A percentile compares a stretch with the other conserved stretches of the same genome.
Conservation (phyloP, 225 moss, liverwort and hornwort genomes). For the Ulota crispa region DNA sequence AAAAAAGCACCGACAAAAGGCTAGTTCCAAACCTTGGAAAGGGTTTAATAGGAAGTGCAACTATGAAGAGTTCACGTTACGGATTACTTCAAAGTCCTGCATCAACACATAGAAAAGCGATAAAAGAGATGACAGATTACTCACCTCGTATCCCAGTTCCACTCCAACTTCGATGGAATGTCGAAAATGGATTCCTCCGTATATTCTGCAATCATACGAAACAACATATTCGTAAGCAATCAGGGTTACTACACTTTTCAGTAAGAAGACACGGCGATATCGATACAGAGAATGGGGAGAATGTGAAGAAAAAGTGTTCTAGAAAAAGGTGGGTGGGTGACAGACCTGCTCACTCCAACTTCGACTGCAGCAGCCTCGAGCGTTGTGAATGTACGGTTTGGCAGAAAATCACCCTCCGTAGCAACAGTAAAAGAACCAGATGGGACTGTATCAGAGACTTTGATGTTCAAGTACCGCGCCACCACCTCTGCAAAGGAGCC, state of each 20-base stretch:
- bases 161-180: slow-evolving; percentile 44
- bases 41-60: not conserved
- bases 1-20: not conserved
- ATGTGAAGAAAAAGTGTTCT: not conserved
- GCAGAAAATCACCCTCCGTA: slow-evolving; percentile 66
- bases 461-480: slow-evolving; percentile 48
- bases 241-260: not conserved
- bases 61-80: too few species aligned
- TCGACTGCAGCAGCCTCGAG: slow-evolving; percentile 39
- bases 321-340: not conserved
- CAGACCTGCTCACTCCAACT: slow-evolving; percentile 68
- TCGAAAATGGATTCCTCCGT: slow-evolving; percentile 75
- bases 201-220: slow-evolving; percentile 41
- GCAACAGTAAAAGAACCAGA: slow-evolving; percentile 36
- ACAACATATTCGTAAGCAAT: not conserved
- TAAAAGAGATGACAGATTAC: not conserved
- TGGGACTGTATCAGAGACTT: slow-evolving; percentile 26
- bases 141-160: slow-evolving; percentile 44
- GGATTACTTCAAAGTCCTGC: not conserved
- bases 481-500: slow-evolving; percentile 64
- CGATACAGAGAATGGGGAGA: not conserved
- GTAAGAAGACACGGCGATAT: too few species aligned
- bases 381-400: slow-evolving; percentile 47
- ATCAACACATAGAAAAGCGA: not conserved
- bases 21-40: too few species aligned